Conservation (phyloP, 2,329 filamentous ascomycete genomes). For the Lasiodiplodia theobromae region DNA sequence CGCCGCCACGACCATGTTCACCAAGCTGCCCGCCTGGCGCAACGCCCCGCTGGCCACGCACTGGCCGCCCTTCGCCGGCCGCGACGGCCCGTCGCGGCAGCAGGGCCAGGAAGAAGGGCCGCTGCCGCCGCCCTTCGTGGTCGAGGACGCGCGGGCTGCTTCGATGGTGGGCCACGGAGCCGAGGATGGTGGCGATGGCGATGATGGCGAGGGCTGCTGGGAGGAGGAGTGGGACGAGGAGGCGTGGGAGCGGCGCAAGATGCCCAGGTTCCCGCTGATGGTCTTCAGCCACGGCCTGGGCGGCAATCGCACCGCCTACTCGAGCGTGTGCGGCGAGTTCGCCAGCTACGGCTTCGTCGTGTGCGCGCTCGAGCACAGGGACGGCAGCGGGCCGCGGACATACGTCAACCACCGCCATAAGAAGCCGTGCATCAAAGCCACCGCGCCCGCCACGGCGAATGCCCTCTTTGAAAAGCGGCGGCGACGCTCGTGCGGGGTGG, state of each 20-base stretch:
- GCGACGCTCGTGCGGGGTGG: neutral
- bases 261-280: constrained; percentile 65
- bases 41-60: constrained; percentile 66
- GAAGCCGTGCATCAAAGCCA: constrained; percentile 32
- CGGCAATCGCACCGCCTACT: constrained; percentile 68
- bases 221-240: constrained; percentile 37
- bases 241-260: constrained; percentile 31
- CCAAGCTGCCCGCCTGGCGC: constrained; percentile 69
- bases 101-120: constrained; percentile 35
- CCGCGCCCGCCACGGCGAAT: neutral
- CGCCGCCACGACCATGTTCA: constrained; percentile 66
- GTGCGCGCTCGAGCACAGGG: constrained; percentile 69
- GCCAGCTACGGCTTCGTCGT: constrained; percentile 72
- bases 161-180: constrained; percentile 34
- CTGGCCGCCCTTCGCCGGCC: constrained; percentile 56
- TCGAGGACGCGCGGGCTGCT: constrained; percentile 34
- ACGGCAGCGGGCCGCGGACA: constrained; percentile 68
- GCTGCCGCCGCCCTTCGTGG: constrained; percentile 54
- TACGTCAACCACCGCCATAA: constrained; percentile 64
- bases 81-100: constrained; percentile 38
- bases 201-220: constrained; percentile 32
- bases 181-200: constrained; percentile 32
- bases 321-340: constrained; percentile 69
- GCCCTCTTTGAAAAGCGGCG: neutral
- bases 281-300: constrained; percentile 73